Evolutionary conservation across 768 basidiomycete genomes (phyloP).

Genomic region (Kwoniella dendrophila): DNA sequence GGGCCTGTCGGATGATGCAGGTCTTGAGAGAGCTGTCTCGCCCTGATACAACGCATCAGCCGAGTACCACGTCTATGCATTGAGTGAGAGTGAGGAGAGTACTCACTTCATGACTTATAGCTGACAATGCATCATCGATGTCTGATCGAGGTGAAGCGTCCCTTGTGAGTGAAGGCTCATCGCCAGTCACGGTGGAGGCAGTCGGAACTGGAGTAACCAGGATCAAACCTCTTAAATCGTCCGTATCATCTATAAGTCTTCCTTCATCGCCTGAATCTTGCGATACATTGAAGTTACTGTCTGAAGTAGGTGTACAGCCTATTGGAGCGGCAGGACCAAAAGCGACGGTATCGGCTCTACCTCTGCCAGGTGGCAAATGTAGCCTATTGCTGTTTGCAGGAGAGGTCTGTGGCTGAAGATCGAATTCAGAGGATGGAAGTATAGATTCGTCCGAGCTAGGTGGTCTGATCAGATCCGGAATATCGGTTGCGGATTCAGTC

Average conservation of each 20-base stretch:
- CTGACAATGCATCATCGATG: neutral
- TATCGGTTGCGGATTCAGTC: too few relatives aligned
- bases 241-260: neutral
- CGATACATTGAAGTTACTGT: neutral
- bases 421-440: neutral
- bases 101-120: neutral
- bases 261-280: neutral
- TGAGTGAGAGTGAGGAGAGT: too few relatives aligned
- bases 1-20: constrained; percentile 1
- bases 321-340: constrained; percentile 8
- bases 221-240: neutral
- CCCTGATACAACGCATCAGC: neutral
- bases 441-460: constrained; percentile 5
- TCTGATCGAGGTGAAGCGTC: neutral
- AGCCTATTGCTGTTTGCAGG: neutral
- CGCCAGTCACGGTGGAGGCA: neutral
- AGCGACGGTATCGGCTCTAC: constrained; percentile 10
- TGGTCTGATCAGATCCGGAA: neutral
- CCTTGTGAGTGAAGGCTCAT: neutral
- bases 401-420: neutral
- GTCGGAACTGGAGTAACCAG: neutral
- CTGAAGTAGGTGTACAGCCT: neutral
- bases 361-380: constrained; percentile 3
- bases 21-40: too few relatives aligned
- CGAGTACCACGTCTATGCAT: neutral